Evolutionary conservation across 148 eudicot species (phyloP).

Genomic region (Vaccinium myrtillus): DNA sequence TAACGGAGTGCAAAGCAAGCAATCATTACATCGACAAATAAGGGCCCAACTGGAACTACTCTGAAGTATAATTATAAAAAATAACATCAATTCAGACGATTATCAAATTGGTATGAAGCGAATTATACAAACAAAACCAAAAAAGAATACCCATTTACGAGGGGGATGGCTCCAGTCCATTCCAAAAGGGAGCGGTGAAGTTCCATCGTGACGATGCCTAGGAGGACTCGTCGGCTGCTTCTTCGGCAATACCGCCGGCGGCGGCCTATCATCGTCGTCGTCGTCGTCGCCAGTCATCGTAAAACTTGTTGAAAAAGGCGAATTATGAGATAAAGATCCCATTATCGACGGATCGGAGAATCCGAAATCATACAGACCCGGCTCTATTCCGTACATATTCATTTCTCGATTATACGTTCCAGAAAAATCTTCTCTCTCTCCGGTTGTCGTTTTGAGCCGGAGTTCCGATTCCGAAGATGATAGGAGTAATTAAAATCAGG

Average conservation of each 20-base stretch:
- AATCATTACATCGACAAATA: neutral
- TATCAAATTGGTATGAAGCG: neutral
- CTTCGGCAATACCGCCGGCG: neutral
- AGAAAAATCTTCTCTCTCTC: neutral
- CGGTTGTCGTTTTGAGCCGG: neutral
- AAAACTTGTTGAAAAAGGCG: neutral
- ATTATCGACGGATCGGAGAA: constrained; percentile 44
- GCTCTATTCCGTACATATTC: constrained; percentile 51
- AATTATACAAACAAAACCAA: neutral
- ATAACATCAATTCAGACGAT: neutral
- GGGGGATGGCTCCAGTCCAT: constrained; percentile 98
- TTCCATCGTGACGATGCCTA: constrained; percentile 73
- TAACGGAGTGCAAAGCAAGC: neutral
- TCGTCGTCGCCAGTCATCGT: constrained; percentile 1
- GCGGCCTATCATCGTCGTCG: constrained; percentile 20
- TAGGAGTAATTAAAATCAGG: neutral
- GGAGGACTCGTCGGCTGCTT: constrained; percentile 30
- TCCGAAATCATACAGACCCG: constrained; percentile 48
- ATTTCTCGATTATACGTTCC: constrained; percentile 13
- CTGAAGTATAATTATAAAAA: neutral
- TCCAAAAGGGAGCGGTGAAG: constrained; percentile 88
- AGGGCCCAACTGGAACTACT: neutral
- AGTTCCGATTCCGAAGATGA: neutral
- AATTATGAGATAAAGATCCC: constrained; percentile 32
- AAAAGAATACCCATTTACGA: constrained; percentile 56